Conservation (phyloP, 2,329 filamentous ascomycete genomes). For the Albifimbria verrucaria region DNA sequence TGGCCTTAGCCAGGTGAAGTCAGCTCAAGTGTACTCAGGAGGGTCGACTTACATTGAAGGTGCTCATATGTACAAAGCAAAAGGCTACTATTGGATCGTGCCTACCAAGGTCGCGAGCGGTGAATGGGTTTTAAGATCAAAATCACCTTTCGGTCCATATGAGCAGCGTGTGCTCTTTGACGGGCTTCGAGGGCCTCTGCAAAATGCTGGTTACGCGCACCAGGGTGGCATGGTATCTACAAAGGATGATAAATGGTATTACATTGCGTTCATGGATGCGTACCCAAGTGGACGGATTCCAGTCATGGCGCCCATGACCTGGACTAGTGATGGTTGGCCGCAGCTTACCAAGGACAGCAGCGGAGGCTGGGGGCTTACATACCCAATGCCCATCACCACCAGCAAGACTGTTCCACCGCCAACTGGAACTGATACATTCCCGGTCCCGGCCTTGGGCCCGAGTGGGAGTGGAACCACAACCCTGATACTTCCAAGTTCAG, state of each 20-base stretch:
- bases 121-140: constrained; percentile 48
- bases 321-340: constrained; percentile 51
- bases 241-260: constrained; percentile 53
- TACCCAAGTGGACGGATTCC: constrained; percentile 57
- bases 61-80: constrained; percentile 54
- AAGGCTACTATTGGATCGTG: constrained; percentile 54
- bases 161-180: constrained; percentile 40
- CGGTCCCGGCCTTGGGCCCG: too few relatives aligned
- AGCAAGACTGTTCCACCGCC: too few relatives aligned
- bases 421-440: too few relatives aligned
- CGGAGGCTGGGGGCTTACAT: constrained; percentile 45
- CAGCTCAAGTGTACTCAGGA: constrained; percentile 39
- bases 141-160: constrained; percentile 51
- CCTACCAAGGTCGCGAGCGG: constrained; percentile 40
- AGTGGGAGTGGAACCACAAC: constrained; percentile 63
- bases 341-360: constrained; percentile 34
- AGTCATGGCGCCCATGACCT: constrained; percentile 52
- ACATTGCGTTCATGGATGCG: constrained; percentile 52
- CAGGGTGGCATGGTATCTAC: constrained; percentile 56
- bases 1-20: constrained; percentile 40
- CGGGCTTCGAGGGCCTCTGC: constrained; percentile 38
- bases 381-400: constrained; percentile 39
- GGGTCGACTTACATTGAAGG: constrained; percentile 41
- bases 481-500: constrained; percentile 46
- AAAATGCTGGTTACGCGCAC: constrained; percentile 43